Conservation (phyloP, 208 protist species). For the Leishmania major region DNA sequence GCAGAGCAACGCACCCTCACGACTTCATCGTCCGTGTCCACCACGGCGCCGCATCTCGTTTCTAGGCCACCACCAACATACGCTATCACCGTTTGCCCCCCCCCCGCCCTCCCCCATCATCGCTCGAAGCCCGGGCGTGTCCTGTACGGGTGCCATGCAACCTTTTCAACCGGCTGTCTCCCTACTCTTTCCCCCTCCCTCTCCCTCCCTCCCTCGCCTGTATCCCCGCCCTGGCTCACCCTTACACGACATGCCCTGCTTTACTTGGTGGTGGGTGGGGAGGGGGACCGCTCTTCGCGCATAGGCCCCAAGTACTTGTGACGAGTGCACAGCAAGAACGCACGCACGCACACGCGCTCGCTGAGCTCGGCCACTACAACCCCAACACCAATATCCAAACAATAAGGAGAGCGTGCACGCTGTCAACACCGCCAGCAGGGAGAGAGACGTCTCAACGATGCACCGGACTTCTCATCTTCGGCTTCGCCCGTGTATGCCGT, state of each 20-base stretch:
- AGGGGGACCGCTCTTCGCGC: not conserved
- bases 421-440: not conserved
- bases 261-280: not conserved
- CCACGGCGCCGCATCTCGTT: no score
- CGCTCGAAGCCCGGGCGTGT: not conserved
- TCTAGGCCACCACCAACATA: no score
- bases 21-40: not conserved
- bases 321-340: not conserved
- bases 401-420: not conserved
- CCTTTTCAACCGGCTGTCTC: not conserved
- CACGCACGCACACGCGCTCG: not conserved
- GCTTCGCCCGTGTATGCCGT: not conserved
- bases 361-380: not conserved
- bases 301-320: not conserved
- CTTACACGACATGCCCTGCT: not conserved
- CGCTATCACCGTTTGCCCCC: no score
- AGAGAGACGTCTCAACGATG: not conserved
- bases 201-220: not conserved
- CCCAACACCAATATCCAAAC: not conserved
- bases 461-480: not conserved
- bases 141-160: not conserved
- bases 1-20: not conserved
- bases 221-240: not conserved
- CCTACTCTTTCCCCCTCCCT: not conserved
- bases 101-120: not conserved